Base-by-base conservation (phyloP, 176 grass and related monocot genomes). In the Luzula sylvatica region DNA sequence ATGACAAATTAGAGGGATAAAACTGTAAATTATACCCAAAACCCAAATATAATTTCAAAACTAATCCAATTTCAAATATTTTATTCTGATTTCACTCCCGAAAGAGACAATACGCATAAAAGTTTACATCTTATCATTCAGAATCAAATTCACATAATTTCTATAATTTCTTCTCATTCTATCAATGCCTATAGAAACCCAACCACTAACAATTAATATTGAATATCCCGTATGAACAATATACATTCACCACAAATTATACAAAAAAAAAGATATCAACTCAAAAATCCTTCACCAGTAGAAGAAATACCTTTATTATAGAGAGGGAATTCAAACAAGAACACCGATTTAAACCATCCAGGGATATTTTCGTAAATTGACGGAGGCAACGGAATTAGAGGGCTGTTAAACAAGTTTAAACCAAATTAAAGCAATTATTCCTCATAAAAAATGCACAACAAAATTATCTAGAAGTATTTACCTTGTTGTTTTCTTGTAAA, bases 401-500 rank as follows among this genome's bases (percentile, higher is more conserved):
- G 90, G 51, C 90, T 96, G 81, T 18, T 56, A 22, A 77, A 22
- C 47, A 72, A 46, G 68, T 17, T 12, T 3, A 30, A 8, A 46
- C 30, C 11, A n/a, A 19, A 41, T 24, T 30, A 32, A 8, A 43
- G 23, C 30, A 20, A 19, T 40, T 67, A 17, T 2, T 16, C 19
- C 16, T 50, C 14, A 59, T 35, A 38, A 29, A 24, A 28, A 58
- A 38, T 22, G 11, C 20, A 20, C 25, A 53, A 63, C 26, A 27
- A 38, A 20, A 11, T 7, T n/a, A 11, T 32, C 8, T 52, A 38
- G 23, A 46, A 16, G 20, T 32, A 49, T 8, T 0, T 47, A 96
- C 90, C 90, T 96, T 44, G 90, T 96, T 46, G 41, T 79, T n/a
- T 63, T 79, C 60, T 96, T 96, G 84, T 96, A 96, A 23, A 17